Evolutionary conservation across 345 rosid genomes (phyloP), one percentile per base, ranked within the genome.

Genomic region (Salix koriyanagi): DNA sequence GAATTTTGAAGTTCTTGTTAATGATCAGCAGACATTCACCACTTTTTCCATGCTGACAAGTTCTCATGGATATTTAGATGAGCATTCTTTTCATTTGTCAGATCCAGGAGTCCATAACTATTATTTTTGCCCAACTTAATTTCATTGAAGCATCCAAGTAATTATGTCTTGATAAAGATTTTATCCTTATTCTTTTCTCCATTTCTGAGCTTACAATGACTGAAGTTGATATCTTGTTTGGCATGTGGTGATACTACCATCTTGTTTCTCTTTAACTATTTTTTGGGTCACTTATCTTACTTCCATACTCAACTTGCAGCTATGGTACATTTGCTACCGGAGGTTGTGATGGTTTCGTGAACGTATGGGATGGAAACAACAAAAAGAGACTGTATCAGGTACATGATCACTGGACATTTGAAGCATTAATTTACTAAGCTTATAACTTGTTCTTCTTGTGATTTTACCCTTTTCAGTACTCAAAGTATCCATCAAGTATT

Each of bases 241-340:
- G 13, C 28, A 32, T 30, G 62, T 32, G 19, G 44, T 52, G 7
- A 52, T 28, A 50, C 9, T 64, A 64, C 11, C 28, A 18, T 18
- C 26, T 19, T 61, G 18, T 70, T 70, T 64, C 19, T 16, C 16
- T 42, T 42, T 61, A 41, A 34, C 7, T 60, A 1, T 37, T 30
- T 48, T 25, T 23, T 25, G 18, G 18, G 62, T 69, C 65, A 26
- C 32, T 6, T 71, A 50, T 71, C 75, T 30, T 77, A 70, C 77
- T 69, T 69, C 72, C 41, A 70, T 23, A 46, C 67, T 78, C 39
- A 58, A 70, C 52, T 25, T 82, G 85, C 88, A 96, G 98, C 42
- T 96, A 96, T 85, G 99, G 99, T 61, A 96, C 99, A 66, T 96
- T 96, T 88, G 99, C 96, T 54, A 94, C 98, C 13, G 99, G 99